phyloP scores from a whole-genome alignment of 169 alveolate species.

The Theileria orientalis region DNA sequence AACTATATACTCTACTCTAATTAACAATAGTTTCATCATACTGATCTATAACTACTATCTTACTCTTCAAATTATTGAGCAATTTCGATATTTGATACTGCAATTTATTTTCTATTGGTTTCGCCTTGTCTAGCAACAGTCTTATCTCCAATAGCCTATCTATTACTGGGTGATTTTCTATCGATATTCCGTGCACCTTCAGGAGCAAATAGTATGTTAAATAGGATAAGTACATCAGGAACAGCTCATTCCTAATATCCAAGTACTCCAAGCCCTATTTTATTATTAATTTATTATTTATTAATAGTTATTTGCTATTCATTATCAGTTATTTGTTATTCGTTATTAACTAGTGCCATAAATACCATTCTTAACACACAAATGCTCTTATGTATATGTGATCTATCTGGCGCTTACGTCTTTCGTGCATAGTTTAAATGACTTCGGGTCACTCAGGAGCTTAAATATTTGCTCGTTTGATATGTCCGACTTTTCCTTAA shows the following conservation, averaged over 20 bases:
- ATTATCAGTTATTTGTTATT: no score
- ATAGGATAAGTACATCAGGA: slow-evolving; percentile 68
- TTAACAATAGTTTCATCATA: no score
- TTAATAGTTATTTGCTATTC: no score
- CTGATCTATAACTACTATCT: not conserved
- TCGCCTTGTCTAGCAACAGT: slow-evolving; percentile 69
- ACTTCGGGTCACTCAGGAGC: slow-evolving; percentile 41
- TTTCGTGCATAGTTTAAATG: slow-evolving; percentile 56
- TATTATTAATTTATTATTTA: not conserved
- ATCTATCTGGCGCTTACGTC: slow-evolving; percentile 58
- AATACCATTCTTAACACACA: no score
- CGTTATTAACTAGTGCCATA: no score
- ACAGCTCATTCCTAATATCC: slow-evolving; percentile 69
- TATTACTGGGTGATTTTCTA: slow-evolving; percentile 72
- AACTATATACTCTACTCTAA: not conserved
- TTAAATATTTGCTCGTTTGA: slow-evolving; percentile 58
- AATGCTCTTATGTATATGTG: no score
- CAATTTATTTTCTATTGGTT: slow-evolving; percentile 69
- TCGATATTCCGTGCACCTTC: slow-evolving; percentile 69
- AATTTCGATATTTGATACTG: slow-evolving; percentile 66
- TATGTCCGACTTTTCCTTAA: slow-evolving; percentile 31
- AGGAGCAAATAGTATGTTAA: slow-evolving; percentile 69
- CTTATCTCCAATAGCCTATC: slow-evolving; percentile 69
- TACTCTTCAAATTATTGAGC: slow-evolving; percentile 16
- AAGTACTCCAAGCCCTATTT: slow-evolving; percentile 68